Base-by-base conservation (phyloP, 176 grass and related monocot genomes). In the Echinochloa phyllopogon region DNA sequence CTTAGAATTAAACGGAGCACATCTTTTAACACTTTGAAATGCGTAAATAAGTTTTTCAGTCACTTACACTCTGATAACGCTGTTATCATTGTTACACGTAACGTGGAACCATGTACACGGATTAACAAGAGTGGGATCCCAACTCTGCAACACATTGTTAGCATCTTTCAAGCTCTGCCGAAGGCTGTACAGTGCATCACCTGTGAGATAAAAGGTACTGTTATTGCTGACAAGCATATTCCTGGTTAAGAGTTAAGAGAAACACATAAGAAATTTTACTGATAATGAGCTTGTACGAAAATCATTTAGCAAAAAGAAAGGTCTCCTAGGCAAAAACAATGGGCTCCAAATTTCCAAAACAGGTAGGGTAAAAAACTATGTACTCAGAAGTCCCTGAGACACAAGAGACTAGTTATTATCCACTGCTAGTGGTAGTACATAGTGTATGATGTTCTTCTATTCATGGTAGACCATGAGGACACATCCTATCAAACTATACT, bases 81-180 rank as follows among this genome's bases (percentile, higher is more conserved):
- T 76, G 84, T 90, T 92, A 72, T 92, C 88, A 13, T 56, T 88
- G 84, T 92, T 92, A 72, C 93, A 95, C 6, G 90, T 92, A 58
- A 95, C 90, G 69, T 92, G 93, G 83, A 95, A 95, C 93, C 90
- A 95, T 80, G 93, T 95, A 77, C 93, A 95, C 1, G 90, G 90
- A 78, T 92, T 95, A 57, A 92, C 90, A 21, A 95, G 90, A 52
- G 90, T 90, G 59, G 85, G 64, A 65, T 95, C 93, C 93, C 93
- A 95, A 52, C 93, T 95, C 78, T 95, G 90, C 60, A 95, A 75
- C 27, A 92, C 93, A 70, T 86, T 90, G 57, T 70, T 83, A 40
- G 85, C 64, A 78, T 92, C 93, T 74, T 72, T 90, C 72, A 95
- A 92, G 58, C 86, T 92, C 59, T 81, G 88, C 15, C 77, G 86